phyloP scores from a whole-genome alignment of 306 rosid genomes.

The Quercus engelmannii region DNA sequence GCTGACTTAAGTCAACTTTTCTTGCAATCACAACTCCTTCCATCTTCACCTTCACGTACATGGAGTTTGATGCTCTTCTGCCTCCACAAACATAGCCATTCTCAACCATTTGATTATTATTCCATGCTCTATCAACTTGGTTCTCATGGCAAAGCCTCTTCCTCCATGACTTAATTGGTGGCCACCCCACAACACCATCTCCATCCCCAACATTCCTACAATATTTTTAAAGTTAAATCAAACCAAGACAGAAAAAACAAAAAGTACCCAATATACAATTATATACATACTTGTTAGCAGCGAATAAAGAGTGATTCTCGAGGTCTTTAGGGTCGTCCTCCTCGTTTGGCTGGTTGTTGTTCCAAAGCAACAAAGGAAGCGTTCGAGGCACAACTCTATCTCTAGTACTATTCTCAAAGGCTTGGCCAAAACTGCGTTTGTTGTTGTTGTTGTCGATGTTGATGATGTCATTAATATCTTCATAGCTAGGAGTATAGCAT shows the following conservation, averaged over 20 bases:
- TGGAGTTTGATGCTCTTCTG: constrained; percentile 19
- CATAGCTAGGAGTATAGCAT: neutral
- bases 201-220: constrained; percentile 36
- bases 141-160: constrained; percentile 33
- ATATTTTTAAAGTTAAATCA: neutral
- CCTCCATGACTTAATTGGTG: constrained; percentile 60
- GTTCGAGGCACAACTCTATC: constrained; percentile 36
- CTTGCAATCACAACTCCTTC: constrained; percentile 84
- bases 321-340: constrained; percentile 23
- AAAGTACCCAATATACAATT: no score
- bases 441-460: neutral
- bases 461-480: neutral
- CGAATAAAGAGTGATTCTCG: neutral
- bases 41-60: constrained; percentile 84
- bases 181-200: constrained; percentile 70
- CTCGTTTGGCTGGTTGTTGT: constrained; percentile 30
- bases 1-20: constrained; percentile 55
- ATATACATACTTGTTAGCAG: constrained; percentile 18
- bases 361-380: constrained; percentile 60
- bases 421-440: constrained; percentile 39
- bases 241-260: neutral
- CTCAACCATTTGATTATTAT: constrained; percentile 14
- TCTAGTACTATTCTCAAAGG: constrained; percentile 14
- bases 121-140: neutral
- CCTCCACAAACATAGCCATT: constrained; percentile 9